Conservation (phyloP, 129 eudicot species). For the Escallonia herrerae region DNA sequence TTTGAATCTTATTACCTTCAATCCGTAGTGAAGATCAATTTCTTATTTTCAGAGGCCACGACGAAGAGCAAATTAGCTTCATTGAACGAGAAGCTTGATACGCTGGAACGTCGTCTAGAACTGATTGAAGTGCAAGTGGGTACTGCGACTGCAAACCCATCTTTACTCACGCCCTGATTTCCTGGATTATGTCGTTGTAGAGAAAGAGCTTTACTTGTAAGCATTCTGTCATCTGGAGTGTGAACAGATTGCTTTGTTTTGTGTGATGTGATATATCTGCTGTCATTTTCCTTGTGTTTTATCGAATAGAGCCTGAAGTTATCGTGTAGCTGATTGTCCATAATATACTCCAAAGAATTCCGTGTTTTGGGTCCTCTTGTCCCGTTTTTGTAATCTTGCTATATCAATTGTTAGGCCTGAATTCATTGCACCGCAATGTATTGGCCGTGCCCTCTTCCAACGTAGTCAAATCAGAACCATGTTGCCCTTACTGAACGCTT, state of each 20-base stretch:
- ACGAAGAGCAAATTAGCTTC: slow-evolving; percentile 90
- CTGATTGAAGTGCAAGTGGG: slow-evolving; percentile 90
- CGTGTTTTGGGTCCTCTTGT: slow-evolving; percentile 7
- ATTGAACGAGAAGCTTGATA: slow-evolving; percentile 94
- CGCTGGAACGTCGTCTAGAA: slow-evolving; percentile 82
- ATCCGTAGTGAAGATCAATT: not conserved
- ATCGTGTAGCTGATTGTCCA: slow-evolving; percentile 21
- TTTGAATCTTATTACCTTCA: not conserved
- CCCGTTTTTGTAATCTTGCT: not conserved
- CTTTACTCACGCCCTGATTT: slow-evolving; percentile 49
- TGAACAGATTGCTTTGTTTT: slow-evolving; percentile 23
- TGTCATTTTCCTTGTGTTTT: slow-evolving; percentile 8
- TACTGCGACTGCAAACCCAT: slow-evolving; percentile 80
- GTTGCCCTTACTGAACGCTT: too few relatives aligned
- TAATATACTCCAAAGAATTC: slow-evolving; percentile 12
- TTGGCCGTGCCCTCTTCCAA: not conserved
- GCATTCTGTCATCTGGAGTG: slow-evolving; percentile 21
- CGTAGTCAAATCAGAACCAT: not conserved
- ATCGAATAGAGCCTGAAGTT: slow-evolving; percentile 1
- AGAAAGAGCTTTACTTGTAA: slow-evolving; percentile 21
- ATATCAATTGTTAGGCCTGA: too few relatives aligned
- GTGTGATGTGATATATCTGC: slow-evolving; percentile 19
- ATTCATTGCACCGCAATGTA: too few relatives aligned
- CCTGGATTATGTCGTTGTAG: slow-evolving; percentile 18
- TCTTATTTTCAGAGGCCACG: slow-evolving; percentile 61